phyloP scores from a whole-genome alignment of 2,329 filamentous ascomycete genomes.

The Alternaria metachromatica region DNA sequence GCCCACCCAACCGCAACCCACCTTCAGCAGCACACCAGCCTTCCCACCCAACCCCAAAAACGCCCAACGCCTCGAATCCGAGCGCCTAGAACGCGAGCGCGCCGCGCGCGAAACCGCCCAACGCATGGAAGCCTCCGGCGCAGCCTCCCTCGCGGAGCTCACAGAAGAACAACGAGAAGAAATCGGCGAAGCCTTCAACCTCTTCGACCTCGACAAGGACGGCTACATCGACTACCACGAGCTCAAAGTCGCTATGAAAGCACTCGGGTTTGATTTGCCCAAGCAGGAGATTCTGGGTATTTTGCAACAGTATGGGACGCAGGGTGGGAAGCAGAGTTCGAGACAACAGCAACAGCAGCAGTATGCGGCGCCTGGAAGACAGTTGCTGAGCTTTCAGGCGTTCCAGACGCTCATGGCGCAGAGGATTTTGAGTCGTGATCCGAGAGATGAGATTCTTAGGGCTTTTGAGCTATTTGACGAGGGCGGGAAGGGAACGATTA shows the following conservation, averaged over 20 bases:
- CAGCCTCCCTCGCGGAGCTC: conserved; percentile 63
- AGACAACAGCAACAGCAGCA: conserved; percentile 11
- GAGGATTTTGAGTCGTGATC: conserved; percentile 82
- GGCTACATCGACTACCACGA: conserved; percentile 96
- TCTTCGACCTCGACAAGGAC: conserved; percentile 98
- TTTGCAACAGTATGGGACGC: conserved; percentile 75
- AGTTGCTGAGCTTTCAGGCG: conserved; percentile 74
- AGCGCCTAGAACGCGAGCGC: conserved; percentile 52
- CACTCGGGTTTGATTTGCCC: conserved; percentile 88
- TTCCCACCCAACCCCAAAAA: conserved; percentile 54
- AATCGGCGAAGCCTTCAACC: conserved; percentile 93
- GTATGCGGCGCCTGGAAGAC: conserved; percentile 52
- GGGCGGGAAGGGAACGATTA: conserved; percentile 89
- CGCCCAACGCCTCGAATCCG: conserved; percentile 49
- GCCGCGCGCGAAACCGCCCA: conserved; percentile 44
- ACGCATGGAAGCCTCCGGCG: conserved; percentile 53
- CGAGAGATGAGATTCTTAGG: conserved; percentile 85
- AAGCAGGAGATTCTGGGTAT: conserved; percentile 84
- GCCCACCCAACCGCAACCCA: conserved; percentile 23
- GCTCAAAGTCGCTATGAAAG: conserved; percentile 94
- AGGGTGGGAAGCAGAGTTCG: not conserved
- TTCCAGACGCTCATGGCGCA: conserved; percentile 79
- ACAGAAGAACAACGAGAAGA: conserved; percentile 91
- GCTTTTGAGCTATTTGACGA: conserved; percentile 95
- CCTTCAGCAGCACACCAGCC: conserved; percentile 39